Evolutionary conservation across 2,329 filamentous ascomycete genomes (phyloP).

Genomic region (Teratosphaeria zuluensis): DNA sequence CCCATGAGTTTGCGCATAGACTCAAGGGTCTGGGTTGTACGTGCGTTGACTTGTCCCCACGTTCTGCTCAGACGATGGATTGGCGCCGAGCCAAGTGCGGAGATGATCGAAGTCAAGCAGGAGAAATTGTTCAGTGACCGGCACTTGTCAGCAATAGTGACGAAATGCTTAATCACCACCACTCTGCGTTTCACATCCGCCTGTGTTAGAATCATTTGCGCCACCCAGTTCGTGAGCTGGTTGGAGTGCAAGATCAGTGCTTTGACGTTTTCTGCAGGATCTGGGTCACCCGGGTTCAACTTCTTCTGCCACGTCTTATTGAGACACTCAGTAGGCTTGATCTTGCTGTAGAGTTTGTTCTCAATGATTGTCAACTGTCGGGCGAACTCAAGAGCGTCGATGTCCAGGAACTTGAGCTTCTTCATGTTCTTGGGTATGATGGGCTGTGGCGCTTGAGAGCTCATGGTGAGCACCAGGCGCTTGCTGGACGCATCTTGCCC

Average conservation of each 20-base stretch:
- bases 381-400: constrained; percentile 93
- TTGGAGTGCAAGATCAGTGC: constrained; percentile 95
- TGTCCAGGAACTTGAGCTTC: constrained; percentile 96
- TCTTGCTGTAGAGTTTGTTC: constrained; percentile 86
- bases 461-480: constrained; percentile 77
- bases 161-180: constrained; percentile 96
- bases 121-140: constrained; percentile 92
- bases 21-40: constrained; percentile 71
- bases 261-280: constrained; percentile 89
- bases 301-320: constrained; percentile 99
- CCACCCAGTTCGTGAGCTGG: constrained; percentile 98
- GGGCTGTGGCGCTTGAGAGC: constrained; percentile 65
- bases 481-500: constrained; percentile 83
- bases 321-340: constrained; percentile 88
- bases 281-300: constrained; percentile 65
- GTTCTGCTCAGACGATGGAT: constrained; percentile 89
- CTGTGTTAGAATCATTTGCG: constrained; percentile 95
- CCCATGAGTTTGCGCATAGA: constrained; percentile 91
- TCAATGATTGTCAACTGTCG: constrained; percentile 95
- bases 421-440: constrained; percentile 99
- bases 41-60: constrained; percentile 85
- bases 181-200: constrained; percentile 91
- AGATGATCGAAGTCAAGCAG: constrained; percentile 94
- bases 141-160: constrained; percentile 95
- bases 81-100: constrained; percentile 84